phyloP scores from a whole-genome alignment of 2,329 filamentous ascomycete genomes.

The Clathrospora elynae region DNA sequence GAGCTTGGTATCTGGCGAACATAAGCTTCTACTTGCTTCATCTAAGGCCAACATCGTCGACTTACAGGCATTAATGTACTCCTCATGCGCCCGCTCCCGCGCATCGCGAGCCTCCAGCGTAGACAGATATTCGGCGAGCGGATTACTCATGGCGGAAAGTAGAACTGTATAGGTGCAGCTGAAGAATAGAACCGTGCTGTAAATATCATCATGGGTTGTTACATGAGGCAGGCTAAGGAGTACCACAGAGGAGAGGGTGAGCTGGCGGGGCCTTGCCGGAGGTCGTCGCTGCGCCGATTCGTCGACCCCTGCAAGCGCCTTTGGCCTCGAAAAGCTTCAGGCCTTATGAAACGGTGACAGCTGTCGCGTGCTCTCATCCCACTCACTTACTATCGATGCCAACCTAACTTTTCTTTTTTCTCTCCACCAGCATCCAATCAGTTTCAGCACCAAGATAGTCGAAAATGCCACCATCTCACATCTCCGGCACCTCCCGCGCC shows the following conservation, averaged over 20 bases:
- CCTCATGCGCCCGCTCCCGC: slow-evolving; percentile 66
- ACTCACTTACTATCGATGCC: too few species aligned
- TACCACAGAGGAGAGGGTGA: slow-evolving; percentile 17
- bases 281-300: slow-evolving; percentile 27
- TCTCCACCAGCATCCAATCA: too few species aligned
- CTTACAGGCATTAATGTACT: slow-evolving; percentile 80
- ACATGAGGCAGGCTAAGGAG: slow-evolving; percentile 21
- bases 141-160: slow-evolving; percentile 64
- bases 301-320: slow-evolving; percentile 16
- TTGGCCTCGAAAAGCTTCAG: slow-evolving; percentile 21
- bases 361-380: slow-evolving; percentile 5
- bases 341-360: too few species aligned
- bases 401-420: too few species aligned
- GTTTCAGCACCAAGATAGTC: too few species aligned
- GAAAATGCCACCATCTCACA: slow-evolving; percentile 38
- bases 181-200: slow-evolving; percentile 2
- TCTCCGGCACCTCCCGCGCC: slow-evolving; percentile 47
- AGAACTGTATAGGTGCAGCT: slow-evolving; percentile 6
- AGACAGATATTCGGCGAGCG: slow-evolving; percentile 80
- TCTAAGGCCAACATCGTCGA: neutral
- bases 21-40: slow-evolving; percentile 13
- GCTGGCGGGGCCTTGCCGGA: slow-evolving; percentile 15
- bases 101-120: slow-evolving; percentile 74
- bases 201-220: slow-evolving; percentile 31
- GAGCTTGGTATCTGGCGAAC: slow-evolving; percentile 50